These are phyloP conservation scores for Phytophthora pistaciae DNA, from an alignment of 352 stramenopile genomes.

Conservation along the genomic window DNA sequence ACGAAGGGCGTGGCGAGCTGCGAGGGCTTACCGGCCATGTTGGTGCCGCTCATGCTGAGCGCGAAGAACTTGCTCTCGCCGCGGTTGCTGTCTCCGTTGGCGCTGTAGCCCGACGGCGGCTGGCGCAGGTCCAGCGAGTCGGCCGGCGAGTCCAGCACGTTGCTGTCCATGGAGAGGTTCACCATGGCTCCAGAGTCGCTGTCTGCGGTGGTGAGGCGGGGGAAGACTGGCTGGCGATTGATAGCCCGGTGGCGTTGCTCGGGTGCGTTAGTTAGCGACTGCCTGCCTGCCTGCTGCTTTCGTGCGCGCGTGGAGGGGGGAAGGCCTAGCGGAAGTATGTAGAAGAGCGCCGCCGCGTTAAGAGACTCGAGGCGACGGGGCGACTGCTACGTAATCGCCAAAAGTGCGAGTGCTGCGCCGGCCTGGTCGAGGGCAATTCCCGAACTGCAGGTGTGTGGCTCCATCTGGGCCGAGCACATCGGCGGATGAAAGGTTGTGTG, in stretches of 20 bases:
- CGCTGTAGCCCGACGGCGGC: constrained; percentile 31
- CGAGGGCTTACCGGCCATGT: constrained; percentile 56
- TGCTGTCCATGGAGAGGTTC: constrained; percentile 57
- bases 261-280: constrained; percentile 12
- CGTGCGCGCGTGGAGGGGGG: not conserved
- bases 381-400: constrained; percentile 34
- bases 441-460: constrained; percentile 21
- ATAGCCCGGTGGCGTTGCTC: not conserved
- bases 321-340: constrained; percentile 27
- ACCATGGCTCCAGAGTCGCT: constrained; percentile 33
- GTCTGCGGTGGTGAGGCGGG: constrained; percentile 12
- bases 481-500: constrained; percentile 22
- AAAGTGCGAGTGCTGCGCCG: constrained; percentile 6
- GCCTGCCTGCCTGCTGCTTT: constrained; percentile 1
- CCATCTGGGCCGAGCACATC: constrained; percentile 20
- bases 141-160: constrained; percentile 48
- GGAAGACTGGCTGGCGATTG: not conserved
- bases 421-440: constrained; percentile 28
- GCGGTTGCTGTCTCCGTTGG: constrained; percentile 42
- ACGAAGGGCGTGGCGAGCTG: constrained; percentile 70
- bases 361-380: constrained; percentile 24
- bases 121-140: constrained; percentile 41
- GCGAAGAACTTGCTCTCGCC: constrained; percentile 80
- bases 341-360: constrained; percentile 26
- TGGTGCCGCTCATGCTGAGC: constrained; percentile 63